Evolutionary conservation across 129 eudicot genomes (phyloP), one percentile per base, ranked within the genome.

Genomic region (Ambrosia trifida): DNA sequence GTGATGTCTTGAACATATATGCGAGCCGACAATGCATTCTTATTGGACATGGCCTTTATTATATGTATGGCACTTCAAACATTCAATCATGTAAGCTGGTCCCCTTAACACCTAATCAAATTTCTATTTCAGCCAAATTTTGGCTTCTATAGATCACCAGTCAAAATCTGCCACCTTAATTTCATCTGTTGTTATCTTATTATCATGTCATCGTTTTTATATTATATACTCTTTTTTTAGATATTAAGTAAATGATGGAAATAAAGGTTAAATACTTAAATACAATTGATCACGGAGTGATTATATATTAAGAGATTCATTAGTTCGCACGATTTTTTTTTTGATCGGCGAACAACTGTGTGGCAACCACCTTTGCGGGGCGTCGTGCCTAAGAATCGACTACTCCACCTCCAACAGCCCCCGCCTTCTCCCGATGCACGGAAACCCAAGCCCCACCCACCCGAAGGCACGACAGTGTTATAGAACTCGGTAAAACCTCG

Each of bases 1-100:
- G 33, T 28, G 76, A 75, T 63, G 76, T 36, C n/a, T 35, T 51
- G 53, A 64, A 73, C 30, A 64, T 65, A 36, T 14, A 58, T 68
- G 18, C 51, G 70, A 69, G 57, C 81, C 81, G 81, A 77, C 81
- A 77, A 69, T 69, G 70, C 58, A 61, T 36, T 69, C n/a, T 77
- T 20, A 77, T 77, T 77, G 81, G 81, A 49, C 64, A 69, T 69
- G 66, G 30, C 50, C 65, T 77, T 69, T 76, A 49, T 77, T 59
- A 61, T 77, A 77, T 69, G 45, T 61, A 50, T 69, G 51, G 38
- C 69, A 69, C 65, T 69, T 77, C 64, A 52, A 58, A 70, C 71
- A 50, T 59, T 36, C 36, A 77, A 77, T 69, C 71, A 77, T 77
- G 71, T 59, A 77, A 77, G 71, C 38, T 61, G 81, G 76, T 69